Evolutionary conservation across 345 rosid genomes (phyloP).

Genomic region (Carallia brachiata): DNA sequence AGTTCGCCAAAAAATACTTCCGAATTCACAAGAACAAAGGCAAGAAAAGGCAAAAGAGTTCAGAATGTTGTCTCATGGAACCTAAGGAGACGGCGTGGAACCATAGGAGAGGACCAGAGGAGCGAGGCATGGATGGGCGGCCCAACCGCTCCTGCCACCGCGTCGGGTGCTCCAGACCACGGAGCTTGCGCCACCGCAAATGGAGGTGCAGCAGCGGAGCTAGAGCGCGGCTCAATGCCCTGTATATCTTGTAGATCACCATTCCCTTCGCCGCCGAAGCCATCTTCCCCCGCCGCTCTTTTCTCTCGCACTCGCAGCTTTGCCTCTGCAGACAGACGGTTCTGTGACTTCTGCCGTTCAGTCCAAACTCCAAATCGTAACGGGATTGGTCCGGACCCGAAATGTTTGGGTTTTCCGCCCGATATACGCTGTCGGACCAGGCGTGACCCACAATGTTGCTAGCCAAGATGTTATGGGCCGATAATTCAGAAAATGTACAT

Average conservation of each 20-base stretch:
- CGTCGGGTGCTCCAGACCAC: constrained; percentile 63
- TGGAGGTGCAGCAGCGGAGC: constrained; percentile 73
- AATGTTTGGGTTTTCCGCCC: no score
- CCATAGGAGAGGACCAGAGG: constrained; percentile 76
- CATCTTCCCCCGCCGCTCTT: neutral
- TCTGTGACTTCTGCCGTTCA: no score
- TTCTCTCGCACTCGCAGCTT: neutral
- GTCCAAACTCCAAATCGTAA: no score
- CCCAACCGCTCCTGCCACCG: constrained; percentile 92
- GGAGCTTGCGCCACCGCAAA: constrained; percentile 63
- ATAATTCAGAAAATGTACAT: no score
- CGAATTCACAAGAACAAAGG: neutral
- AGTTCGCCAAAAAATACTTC: neutral
- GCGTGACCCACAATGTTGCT: no score
- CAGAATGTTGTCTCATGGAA: neutral
- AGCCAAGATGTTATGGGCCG: no score
- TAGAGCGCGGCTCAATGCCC: constrained; percentile 51
- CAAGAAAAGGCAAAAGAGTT: neutral
- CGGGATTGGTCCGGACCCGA: no score
- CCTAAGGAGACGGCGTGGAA: constrained; percentile 94
- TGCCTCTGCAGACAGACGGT: neutral
- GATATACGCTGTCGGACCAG: no score
- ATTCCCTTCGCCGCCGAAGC: constrained; percentile 29
- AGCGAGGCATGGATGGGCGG: constrained; percentile 60
- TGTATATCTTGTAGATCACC: constrained; percentile 58